Evolutionary conservation across 176 grass and related monocot species (phyloP).

Genomic region (Miscanthus lutarioriparius): DNA sequence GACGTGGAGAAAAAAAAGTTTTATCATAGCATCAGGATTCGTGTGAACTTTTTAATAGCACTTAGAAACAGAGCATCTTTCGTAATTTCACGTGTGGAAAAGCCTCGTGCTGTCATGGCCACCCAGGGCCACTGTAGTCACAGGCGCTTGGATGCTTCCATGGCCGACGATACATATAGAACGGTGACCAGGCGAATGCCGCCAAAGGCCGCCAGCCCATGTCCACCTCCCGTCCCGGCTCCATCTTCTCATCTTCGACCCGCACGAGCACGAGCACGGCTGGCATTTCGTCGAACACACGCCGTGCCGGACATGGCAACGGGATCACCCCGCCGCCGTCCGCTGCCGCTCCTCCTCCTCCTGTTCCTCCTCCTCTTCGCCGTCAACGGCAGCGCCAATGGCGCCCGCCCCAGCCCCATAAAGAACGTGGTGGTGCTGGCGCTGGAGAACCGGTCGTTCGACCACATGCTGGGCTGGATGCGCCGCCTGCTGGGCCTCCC

Average conservation of each 20-base stretch:
- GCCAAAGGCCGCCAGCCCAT: slow-evolving; percentile 28
- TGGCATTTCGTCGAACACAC: slow-evolving; percentile 11
- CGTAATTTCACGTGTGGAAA: too few species aligned
- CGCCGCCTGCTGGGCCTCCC: slow-evolving; percentile 63
- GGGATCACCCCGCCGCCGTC: not conserved
- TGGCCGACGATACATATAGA: not conserved
- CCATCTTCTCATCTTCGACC: not conserved
- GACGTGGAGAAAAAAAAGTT: too few species aligned
- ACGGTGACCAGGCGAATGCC: not conserved
- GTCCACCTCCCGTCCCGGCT: not conserved
- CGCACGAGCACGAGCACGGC: not conserved
- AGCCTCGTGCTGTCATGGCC: not conserved
- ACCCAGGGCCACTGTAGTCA: not conserved
- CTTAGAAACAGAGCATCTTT: too few species aligned
- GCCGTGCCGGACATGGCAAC: not conserved
- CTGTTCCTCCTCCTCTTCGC: not conserved
- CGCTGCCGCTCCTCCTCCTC: not conserved
- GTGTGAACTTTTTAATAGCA: too few species aligned
- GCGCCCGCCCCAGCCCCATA: slow-evolving; percentile 25
- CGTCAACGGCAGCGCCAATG: not conserved
- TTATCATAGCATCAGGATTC: too few species aligned
- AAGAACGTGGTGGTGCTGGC: slow-evolving; percentile 79
- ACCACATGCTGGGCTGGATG: slow-evolving; percentile 98
- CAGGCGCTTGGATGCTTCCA: slow-evolving; percentile 33
- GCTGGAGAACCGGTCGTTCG: slow-evolving; percentile 94